Evolutionary conservation across 345 rosid species (phyloP).

Genomic region (Tarenaya hassleriana): DNA sequence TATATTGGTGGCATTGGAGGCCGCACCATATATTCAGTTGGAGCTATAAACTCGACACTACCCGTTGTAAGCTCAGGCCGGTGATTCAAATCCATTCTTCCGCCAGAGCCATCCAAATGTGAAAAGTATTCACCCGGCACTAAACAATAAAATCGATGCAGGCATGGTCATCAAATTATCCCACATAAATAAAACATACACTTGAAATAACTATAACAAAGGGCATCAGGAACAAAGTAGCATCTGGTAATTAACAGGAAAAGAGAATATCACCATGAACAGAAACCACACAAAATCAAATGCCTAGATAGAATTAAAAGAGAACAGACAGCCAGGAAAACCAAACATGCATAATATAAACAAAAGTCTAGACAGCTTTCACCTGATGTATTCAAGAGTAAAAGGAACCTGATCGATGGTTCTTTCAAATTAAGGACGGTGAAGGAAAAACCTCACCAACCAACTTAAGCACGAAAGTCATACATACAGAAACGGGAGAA

Average conservation of each 20-base stretch:
- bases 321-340: not conserved
- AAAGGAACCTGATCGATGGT: not conserved
- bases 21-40: conserved; percentile 99
- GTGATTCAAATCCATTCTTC: conserved; percentile 86
- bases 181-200: not conserved
- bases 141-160: conserved; percentile 31
- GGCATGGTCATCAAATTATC: conserved; percentile 4
- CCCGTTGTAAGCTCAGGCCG: conserved; percentile 94
- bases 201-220: not conserved
- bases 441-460: not conserved
- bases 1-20: conserved; percentile 98
- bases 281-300: not conserved
- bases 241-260: conserved; percentile 4
- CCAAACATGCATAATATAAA: conserved; percentile 8
- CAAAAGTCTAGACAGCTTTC: conserved; percentile 14
- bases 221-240: conserved; percentile 8
- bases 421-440: not conserved
- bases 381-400: conserved; percentile 1
- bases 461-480: conserved; percentile 12
- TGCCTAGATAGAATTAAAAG: conserved; percentile 2
- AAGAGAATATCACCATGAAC: conserved; percentile 9
- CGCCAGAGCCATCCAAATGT: conserved; percentile 81
- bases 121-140: conserved; percentile 95
- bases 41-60: conserved; percentile 93
- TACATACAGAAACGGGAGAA: not conserved